Percentiles rank a stretch among this genome's conserved stretches.
These are phyloP conservation scores for Yamadazyma diddensiae DNA, from an alignment of 1,139 yeast genomes.

Conservation along the genomic window DNA sequence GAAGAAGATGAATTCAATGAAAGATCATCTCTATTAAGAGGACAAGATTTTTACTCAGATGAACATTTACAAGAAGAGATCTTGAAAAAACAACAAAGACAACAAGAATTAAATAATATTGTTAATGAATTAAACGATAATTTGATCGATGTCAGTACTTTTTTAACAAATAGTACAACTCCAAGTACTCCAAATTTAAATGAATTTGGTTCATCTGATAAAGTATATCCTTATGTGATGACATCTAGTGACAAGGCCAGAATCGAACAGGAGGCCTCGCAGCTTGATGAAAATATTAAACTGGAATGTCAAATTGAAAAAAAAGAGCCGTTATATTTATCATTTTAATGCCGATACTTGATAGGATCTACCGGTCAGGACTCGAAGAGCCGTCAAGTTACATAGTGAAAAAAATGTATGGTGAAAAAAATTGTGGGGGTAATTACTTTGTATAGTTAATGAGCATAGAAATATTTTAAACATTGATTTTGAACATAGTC, in stretches of 20 bases:
- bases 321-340: slow-evolving; percentile 28
- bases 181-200: slow-evolving; percentile 10
- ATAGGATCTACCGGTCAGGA: no score
- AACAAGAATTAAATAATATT: slow-evolving; percentile 39
- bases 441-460: no score
- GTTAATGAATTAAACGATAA: slow-evolving; percentile 45
- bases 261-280: slow-evolving; percentile 19
- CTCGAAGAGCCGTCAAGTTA: no score
- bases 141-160: slow-evolving; percentile 43
- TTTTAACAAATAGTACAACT: slow-evolving; percentile 23
- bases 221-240: slow-evolving; percentile 17
- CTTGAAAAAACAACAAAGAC: slow-evolving; percentile 40
- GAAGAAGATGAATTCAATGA: slow-evolving; percentile 42
- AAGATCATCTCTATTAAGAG: slow-evolving; percentile 33
- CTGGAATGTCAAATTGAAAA: slow-evolving; percentile 21
- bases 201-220: slow-evolving; percentile 6
- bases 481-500: no score
- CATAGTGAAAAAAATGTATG: no score
- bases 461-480: no score
- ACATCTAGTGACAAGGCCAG: slow-evolving; percentile 19
- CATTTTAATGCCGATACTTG: slow-evolving; percentile 21
- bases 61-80: slow-evolving; percentile 42
- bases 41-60: slow-evolving; percentile 28
- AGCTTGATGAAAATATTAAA: slow-evolving; percentile 20
- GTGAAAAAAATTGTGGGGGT: no score